Evolutionary conservation across 768 basidiomycete genomes (phyloP).

Genomic region (Galerina sulciceps): DNA sequence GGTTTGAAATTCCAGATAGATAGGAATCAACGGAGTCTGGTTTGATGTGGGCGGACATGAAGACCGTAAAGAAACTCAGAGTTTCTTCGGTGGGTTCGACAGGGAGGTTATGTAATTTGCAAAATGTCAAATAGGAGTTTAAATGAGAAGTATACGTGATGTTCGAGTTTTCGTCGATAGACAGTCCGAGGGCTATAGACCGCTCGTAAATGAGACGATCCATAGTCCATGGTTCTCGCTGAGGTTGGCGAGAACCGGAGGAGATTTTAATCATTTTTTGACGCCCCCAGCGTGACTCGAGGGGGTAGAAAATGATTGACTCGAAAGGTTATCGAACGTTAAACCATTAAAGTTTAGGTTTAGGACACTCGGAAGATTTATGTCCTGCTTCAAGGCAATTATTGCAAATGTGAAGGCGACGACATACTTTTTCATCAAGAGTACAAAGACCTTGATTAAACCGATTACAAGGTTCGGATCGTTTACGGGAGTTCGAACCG

Average conservation of each 20-base stretch:
- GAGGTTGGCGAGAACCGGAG: too few species aligned
- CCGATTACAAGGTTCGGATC: slow-evolving; percentile 14
- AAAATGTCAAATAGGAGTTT: slow-evolving; percentile 30
- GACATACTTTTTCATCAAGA: too few species aligned
- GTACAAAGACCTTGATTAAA: slow-evolving; percentile 29
- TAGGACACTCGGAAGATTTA: slow-evolving; percentile 27
- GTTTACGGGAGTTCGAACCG: slow-evolving; percentile 29
- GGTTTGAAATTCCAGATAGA: slow-evolving; percentile 40
- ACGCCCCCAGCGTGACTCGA: too few species aligned
- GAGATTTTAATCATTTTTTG: slow-evolving; percentile 11
- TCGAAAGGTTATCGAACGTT: neutral
- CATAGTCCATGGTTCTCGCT: too few species aligned
- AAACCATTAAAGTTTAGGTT: slow-evolving; percentile 31
- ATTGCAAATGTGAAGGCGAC: too few species aligned
- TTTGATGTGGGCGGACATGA: too few species aligned
- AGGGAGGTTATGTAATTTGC: slow-evolving; percentile 2
- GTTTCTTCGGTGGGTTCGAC: slow-evolving; percentile 34
- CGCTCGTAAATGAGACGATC: too few species aligned
- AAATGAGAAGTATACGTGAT: neutral
- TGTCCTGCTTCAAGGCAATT: slow-evolving; percentile 19
- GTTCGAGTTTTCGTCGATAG: too few species aligned
- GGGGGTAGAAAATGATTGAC: slow-evolving; percentile 14
- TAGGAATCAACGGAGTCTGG: slow-evolving; percentile 31
- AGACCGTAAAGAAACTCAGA: slow-evolving; percentile 33
- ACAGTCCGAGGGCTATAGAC: too few species aligned